These are phyloP conservation scores for Eucalyptus sp. DNA, from an alignment of 345 rosid genomes.

Conservation along the genomic window DNA sequence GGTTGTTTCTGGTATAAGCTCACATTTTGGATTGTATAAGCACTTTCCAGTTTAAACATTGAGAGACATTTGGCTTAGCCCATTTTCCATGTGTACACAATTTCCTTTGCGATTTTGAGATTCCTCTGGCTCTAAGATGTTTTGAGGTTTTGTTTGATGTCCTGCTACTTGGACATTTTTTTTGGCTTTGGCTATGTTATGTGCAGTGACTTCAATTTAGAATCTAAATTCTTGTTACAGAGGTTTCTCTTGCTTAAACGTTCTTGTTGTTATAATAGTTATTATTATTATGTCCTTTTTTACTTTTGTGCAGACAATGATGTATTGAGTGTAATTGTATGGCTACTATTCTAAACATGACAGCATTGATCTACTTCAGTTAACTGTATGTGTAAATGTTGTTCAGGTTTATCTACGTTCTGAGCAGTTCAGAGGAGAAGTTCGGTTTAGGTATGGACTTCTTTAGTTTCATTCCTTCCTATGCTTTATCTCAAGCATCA, in stretches of 20 bases:
- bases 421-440: neutral
- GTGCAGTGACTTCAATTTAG: neutral
- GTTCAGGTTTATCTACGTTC: neutral
- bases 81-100: neutral
- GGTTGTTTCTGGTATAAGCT: neutral
- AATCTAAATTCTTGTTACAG: neutral
- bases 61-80: neutral
- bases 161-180: neutral
- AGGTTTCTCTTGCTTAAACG: neutral
- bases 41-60: neutral
- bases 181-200: neutral
- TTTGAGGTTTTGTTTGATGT: neutral
- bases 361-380: neutral
- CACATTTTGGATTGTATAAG: neutral
- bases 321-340: neutral
- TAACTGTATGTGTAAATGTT: neutral
- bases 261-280: neutral
- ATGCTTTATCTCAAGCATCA: neutral
- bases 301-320: neutral
- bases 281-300: neutral
- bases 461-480: neutral
- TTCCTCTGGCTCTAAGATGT: neutral
- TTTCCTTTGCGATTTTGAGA: neutral
- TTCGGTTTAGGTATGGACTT: neutral
- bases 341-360: neutral